Percentiles rank a stretch among this genome's conserved stretches.
Evolutionary conservation across 768 basidiomycete species (phyloP).

Genomic region (Daedaleopsis nitida): DNA sequence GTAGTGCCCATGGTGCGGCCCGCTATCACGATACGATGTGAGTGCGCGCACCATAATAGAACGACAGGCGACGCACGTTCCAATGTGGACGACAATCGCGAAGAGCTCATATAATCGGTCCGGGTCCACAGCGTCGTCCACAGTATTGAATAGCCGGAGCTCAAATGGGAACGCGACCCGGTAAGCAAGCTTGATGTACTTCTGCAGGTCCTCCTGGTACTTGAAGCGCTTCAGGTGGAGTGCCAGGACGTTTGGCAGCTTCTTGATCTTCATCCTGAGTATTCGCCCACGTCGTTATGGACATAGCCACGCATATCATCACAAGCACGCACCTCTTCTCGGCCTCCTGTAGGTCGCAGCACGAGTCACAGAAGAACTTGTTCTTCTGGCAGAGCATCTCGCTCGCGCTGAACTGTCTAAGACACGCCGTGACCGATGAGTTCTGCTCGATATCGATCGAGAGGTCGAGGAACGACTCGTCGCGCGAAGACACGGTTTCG

Average conservation of each 20-base stretch:
- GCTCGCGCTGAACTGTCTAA: conserved; percentile 94
- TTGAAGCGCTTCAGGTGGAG: conserved; percentile 99
- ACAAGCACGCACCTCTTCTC: conserved; percentile 81
- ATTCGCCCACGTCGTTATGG: too few species aligned
- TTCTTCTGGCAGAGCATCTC: conserved; percentile 99
- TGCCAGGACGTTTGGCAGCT: conserved; percentile 91
- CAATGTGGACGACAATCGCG: conserved; percentile 98
- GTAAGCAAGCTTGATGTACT: conserved; percentile 94
- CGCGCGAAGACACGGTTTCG: conserved; percentile 90
- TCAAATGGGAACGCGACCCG: conserved; percentile 96
- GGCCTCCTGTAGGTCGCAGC: conserved; percentile 96
- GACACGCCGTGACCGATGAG: conserved; percentile 92
- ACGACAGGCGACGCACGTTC: conserved; percentile 58
- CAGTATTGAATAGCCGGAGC: conserved; percentile 94
- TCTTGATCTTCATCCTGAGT: conserved; percentile 97
- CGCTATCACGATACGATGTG: conserved; percentile 47
- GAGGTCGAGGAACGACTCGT: conserved; percentile 97
- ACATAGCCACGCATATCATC: not conserved
- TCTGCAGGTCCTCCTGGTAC: conserved; percentile 89
- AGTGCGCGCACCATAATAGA: not conserved
- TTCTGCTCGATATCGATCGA: conserved; percentile 99
- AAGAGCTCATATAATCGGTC: conserved; percentile 94
- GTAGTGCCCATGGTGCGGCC: conserved; percentile 99
- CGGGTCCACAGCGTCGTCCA: conserved; percentile 89
- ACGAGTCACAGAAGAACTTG: conserved; percentile 98